Conservation (phyloP, 805 yeast genomes). For the Sporopachydermia lactativora region DNA sequence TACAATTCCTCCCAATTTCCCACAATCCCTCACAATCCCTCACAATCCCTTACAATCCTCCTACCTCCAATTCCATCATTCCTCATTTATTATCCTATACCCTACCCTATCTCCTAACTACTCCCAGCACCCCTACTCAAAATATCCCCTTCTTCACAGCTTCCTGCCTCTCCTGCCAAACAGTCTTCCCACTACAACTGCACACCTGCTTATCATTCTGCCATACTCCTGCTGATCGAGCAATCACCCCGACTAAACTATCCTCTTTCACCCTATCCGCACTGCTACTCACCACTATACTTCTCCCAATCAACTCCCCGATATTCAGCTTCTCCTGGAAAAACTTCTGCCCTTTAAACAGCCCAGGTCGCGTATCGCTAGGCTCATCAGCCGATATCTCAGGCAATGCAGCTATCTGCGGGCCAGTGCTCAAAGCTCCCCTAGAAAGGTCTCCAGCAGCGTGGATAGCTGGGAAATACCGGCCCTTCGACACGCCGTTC, state of each 20-base stretch:
- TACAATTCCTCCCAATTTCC: too few relatives aligned
- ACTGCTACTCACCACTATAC: conserved; percentile 32
- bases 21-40: too few relatives aligned
- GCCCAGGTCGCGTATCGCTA: conserved; percentile 13
- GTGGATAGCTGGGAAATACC: conserved; percentile 57
- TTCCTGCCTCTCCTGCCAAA: conserved; percentile 88
- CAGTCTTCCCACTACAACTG: conserved; percentile 87
- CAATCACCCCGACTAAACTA: conserved; percentile 73
- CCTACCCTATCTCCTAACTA: too few relatives aligned
- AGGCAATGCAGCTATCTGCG: conserved; percentile 28
- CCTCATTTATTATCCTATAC: conserved; percentile 1
- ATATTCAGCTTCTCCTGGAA: conserved; percentile 31
- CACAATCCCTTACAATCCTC: too few relatives aligned
- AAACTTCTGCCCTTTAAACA: conserved; percentile 32
- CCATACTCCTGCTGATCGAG: conserved; percentile 96
- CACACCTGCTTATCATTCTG: conserved; percentile 89
- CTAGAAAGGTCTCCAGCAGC: conserved; percentile 61
- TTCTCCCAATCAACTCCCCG: conserved; percentile 57
- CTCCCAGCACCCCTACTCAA: too few relatives aligned
- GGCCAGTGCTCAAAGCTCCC: conserved; percentile 60
- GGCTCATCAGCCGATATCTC: conserved; percentile 8
- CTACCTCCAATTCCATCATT: too few relatives aligned
- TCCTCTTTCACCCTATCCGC: conserved; percentile 26
- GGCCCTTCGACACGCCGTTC: conserved; percentile 53
- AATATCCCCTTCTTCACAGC: conserved; percentile 43